These are phyloP conservation scores for Brachypodium distachyon DNA, from an alignment of 202 grass and related monocot species.

Conservation along the genomic window DNA sequence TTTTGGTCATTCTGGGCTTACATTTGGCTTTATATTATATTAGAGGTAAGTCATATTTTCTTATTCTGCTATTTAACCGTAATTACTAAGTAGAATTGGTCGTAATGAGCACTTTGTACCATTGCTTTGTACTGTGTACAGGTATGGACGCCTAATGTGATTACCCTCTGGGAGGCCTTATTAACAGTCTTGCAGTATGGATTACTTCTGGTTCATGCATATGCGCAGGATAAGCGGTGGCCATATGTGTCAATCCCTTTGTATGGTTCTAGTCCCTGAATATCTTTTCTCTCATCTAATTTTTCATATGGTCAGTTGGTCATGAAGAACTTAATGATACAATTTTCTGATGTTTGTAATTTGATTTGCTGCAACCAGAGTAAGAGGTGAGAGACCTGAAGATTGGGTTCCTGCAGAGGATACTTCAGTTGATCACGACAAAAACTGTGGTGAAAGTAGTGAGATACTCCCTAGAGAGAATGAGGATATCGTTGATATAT, in stretches of 20 bases:
- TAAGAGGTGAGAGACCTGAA: slow-evolving; percentile 72
- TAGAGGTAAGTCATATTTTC: slow-evolving; percentile 46
- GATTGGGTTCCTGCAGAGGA: slow-evolving; percentile 74
- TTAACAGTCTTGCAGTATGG: slow-evolving; percentile 90
- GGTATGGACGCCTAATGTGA: slow-evolving; percentile 78
- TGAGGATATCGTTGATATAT: slow-evolving; percentile 46
- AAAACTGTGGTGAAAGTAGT: slow-evolving; percentile 15
- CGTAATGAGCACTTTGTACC: neutral
- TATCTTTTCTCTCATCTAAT: neutral
- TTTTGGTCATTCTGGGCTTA: slow-evolving; percentile 96
- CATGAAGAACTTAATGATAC: neutral
- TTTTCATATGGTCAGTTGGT: neutral
- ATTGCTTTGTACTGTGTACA: neutral
- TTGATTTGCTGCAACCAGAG: slow-evolving; percentile 38
- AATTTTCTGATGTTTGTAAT: slow-evolving; percentile 2
- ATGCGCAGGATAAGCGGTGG: slow-evolving; percentile 90
- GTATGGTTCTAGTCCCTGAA: slow-evolving; percentile 28
- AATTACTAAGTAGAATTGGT: neutral
- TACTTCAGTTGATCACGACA: slow-evolving; percentile 1
- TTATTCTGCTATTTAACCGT: neutral
- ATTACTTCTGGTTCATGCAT: slow-evolving; percentile 74
- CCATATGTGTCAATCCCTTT: slow-evolving; percentile 81
- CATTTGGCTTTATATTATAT: slow-evolving; percentile 85
- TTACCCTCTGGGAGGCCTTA: slow-evolving; percentile 76
- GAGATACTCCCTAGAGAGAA: slow-evolving; percentile 21